phyloP scores from a whole-genome alignment of 163 green algal genomes.

The Scenedesmus sp. region DNA sequence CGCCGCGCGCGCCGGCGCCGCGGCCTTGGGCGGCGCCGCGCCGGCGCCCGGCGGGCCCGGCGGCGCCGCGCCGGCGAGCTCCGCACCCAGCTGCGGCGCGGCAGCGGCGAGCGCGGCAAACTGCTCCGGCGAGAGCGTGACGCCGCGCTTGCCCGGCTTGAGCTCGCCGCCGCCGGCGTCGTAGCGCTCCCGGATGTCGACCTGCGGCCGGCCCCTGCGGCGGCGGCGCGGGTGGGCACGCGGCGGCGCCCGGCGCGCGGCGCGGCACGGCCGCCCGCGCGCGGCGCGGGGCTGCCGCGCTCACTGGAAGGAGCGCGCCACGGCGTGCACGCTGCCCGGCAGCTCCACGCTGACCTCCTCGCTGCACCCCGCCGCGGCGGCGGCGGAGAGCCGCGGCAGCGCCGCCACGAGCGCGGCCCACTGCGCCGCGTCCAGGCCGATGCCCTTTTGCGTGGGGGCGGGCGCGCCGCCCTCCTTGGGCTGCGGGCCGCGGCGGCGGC shows the following conservation, averaged over 20 bases:
- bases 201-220: not conserved
- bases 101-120: conserved; percentile 15
- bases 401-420: conserved; percentile 42
- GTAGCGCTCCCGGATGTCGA: conserved; percentile 36
- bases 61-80: too few relatives aligned
- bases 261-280: too few relatives aligned
- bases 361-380: not conserved
- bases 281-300: not conserved
- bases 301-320: conserved; percentile 37
- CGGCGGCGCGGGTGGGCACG: too few relatives aligned
- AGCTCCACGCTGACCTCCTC: conserved; percentile 10
- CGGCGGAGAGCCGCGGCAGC: conserved; percentile 43
- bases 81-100: conserved; percentile 7
- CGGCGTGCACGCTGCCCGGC: not conserved
- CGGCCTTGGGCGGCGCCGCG: not conserved
- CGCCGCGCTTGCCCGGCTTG: conserved; percentile 42
- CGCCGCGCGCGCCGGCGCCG: conserved; percentile 1
- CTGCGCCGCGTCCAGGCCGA: conserved; percentile 23
- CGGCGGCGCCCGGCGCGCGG: too few relatives aligned
- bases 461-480: conserved; percentile 24
- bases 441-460: conserved; percentile 43
- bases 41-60: not conserved
- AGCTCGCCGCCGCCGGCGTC: not conserved
- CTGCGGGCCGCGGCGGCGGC: not conserved
- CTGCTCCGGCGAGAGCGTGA: conserved; percentile 19